Evolutionary conservation across 73 alveolate genomes (phyloP).

Genomic region (Paramecium sonneborni): DNA sequence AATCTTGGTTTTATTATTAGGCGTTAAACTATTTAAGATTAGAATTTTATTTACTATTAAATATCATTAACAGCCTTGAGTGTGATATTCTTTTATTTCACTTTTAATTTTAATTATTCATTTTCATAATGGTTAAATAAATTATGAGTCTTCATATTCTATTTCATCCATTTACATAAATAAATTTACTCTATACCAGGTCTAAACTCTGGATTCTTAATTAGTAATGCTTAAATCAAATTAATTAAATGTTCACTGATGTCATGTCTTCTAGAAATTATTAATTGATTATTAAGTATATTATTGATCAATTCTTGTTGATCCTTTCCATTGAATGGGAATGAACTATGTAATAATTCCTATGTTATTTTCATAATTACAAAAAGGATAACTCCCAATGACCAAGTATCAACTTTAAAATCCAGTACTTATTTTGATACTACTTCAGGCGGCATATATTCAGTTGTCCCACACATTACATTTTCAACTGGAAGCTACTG

Average conservation of each 20-base stretch:
- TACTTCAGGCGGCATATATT: constrained; percentile 76
- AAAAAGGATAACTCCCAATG: constrained; percentile 78
- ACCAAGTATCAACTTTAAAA: constrained; percentile 83
- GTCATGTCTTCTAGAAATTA: background rate
- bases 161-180: constrained; percentile 28
- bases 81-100: background rate
- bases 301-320: background rate
- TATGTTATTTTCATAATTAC: background rate
- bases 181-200: background rate
- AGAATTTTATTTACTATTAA: background rate
- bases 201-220: background rate
- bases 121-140: constrained; percentile 38
- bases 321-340: constrained; percentile 69
- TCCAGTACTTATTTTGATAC: constrained; percentile 78
- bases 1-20: background rate
- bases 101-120: background rate
- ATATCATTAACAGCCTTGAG: background rate
- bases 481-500: background rate
- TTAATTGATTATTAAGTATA: background rate
- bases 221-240: background rate
- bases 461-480: constrained; percentile 49
- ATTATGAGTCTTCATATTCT: background rate
- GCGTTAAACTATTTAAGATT: background rate
- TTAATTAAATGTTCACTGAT: background rate
- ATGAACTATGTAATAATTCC: constrained; percentile 74